Evolutionary conservation across 2,329 filamentous ascomycete species (phyloP).

Genomic region (Alternaria metachromatica): DNA sequence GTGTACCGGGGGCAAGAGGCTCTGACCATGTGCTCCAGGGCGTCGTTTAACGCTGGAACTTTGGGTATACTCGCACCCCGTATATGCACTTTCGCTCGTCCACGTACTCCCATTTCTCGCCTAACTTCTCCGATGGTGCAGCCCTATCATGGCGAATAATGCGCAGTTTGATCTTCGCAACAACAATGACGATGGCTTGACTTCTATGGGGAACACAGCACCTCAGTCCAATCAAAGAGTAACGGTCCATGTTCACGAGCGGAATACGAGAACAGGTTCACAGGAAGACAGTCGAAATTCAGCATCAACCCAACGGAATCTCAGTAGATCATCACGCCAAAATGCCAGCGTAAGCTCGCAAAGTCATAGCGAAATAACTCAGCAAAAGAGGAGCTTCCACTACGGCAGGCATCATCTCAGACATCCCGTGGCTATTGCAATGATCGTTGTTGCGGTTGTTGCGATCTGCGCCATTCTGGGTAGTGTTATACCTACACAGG

Average conservation of each 20-base stretch:
- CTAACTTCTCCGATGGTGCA: neutral
- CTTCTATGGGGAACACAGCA: neutral
- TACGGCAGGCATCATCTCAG: neutral
- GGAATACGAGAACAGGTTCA: neutral
- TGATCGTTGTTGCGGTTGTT: neutral
- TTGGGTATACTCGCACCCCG: neutral
- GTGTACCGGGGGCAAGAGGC: neutral
- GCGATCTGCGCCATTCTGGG: neutral
- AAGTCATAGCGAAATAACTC: neutral
- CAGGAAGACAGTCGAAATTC: neutral
- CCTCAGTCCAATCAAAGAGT: neutral
- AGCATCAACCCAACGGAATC: neutral
- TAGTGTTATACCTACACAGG: neutral
- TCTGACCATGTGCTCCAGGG: neutral
- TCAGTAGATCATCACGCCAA: neutral
- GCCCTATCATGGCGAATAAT: neutral
- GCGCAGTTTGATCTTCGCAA: neutral
- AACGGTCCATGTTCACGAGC: neutral
- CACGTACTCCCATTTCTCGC: neutral
- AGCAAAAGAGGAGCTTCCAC: neutral
- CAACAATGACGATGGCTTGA: neutral
- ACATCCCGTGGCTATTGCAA: neutral
- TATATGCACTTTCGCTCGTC: neutral
- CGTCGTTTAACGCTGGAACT: neutral
- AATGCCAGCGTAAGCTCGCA: neutral